These are phyloP conservation scores for Ceratopteris richardii DNA, from an alignment of 75 land plant genomes.

Conservation along the genomic window DNA sequence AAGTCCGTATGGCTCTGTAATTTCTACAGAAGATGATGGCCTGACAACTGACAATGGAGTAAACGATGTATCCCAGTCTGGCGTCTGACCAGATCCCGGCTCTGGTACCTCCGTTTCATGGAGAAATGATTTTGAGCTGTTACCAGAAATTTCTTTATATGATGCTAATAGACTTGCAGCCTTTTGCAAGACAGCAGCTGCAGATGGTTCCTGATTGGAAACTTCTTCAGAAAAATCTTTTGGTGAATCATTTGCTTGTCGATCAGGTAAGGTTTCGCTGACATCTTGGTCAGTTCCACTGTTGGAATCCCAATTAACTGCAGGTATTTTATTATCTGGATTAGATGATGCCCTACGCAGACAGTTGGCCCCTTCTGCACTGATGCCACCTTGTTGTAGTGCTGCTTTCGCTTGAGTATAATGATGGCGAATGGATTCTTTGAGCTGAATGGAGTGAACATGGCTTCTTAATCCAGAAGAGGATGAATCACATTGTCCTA, in stretches of 20 bases:
- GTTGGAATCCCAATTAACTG: not conserved
- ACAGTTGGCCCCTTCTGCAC: not conserved
- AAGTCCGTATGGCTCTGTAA: conserved; percentile 10
- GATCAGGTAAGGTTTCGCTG: not conserved
- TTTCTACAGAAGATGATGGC: conserved; percentile 12
- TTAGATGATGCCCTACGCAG: not conserved
- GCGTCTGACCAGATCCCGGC: conserved; percentile 14
- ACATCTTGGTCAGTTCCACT: conserved; percentile 4
- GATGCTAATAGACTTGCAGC: not conserved
- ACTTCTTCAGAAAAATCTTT: not conserved
- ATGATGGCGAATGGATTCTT: conserved; percentile 18
- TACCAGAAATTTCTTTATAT: not conserved
- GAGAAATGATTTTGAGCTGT: not conserved
- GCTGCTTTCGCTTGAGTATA: conserved; percentile 17
- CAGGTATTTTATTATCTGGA: not conserved
- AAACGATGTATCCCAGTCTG: conserved; percentile 35
- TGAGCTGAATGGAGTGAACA: conserved; percentile 17
- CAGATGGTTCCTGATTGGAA: not conserved
- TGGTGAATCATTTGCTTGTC: not conserved
- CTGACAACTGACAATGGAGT: conserved; percentile 28
- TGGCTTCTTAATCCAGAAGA: conserved; percentile 12
- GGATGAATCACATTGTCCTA: conserved; percentile 6
- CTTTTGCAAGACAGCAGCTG: conserved; percentile 1
- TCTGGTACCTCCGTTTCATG: conserved; percentile 3
- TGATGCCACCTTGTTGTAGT: conserved; percentile 1